Evolutionary conservation across 345 rosid genomes (phyloP).

Genomic region (Gossypium sturtianum): DNA sequence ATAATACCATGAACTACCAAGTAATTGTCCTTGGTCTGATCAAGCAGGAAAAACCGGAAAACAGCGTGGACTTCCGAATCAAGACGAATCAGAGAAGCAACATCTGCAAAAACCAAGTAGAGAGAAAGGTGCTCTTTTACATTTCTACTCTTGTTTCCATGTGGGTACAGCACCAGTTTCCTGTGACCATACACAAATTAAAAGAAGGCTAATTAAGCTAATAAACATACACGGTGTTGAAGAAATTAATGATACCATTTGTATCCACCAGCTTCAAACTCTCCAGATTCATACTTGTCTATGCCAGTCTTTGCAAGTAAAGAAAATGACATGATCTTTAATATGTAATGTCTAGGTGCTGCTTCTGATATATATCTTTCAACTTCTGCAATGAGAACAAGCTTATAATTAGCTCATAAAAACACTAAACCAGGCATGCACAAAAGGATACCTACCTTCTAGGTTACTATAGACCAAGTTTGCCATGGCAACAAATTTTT

Average conservation of each 20-base stretch:
- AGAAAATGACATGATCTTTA: slow-evolving; percentile 47
- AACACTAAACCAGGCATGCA: neutral
- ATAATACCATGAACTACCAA: slow-evolving; percentile 31
- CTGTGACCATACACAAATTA: slow-evolving; percentile 23
- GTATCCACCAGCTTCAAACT: slow-evolving; percentile 65
- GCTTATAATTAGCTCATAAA: neutral
- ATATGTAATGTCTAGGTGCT: slow-evolving; percentile 45
- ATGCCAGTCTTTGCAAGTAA: slow-evolving; percentile 32
- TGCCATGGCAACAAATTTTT: slow-evolving; percentile 16
- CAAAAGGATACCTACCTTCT: slow-evolving; percentile 11
- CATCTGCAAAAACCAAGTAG: slow-evolving; percentile 42
- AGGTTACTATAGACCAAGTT: neutral
- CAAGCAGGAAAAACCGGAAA: slow-evolving; percentile 44
- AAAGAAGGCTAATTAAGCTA: neutral
- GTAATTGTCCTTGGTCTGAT: slow-evolving; percentile 35
- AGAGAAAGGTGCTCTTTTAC: slow-evolving; percentile 47
- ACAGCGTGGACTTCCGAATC: slow-evolving; percentile 45
- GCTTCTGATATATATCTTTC: slow-evolving; percentile 36
- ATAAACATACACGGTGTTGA: neutral
- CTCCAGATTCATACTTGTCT: slow-evolving; percentile 52
- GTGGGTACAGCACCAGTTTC: slow-evolving; percentile 55
- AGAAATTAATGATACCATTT: slow-evolving; percentile 41
- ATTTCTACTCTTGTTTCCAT: slow-evolving; percentile 59
- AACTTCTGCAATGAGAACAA: slow-evolving; percentile 22
- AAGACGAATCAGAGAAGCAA: slow-evolving; percentile 27